Evolutionary conservation across 345 rosid species (phyloP).

Genomic region (Atalantia buxifolia): DNA sequence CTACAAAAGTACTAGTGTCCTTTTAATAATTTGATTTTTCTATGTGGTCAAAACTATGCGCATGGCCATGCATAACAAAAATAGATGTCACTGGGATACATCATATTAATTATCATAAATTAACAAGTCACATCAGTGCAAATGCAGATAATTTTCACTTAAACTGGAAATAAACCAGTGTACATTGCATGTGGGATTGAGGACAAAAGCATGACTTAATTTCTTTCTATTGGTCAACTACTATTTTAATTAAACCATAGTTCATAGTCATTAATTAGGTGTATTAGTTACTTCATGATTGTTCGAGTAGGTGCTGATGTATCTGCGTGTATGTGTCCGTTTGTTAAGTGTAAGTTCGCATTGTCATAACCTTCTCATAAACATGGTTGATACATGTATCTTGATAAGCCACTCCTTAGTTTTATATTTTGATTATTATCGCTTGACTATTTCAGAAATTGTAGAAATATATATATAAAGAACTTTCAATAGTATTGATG

Average conservation of each 20-base stretch:
- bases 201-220: background rate
- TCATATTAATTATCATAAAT: background rate
- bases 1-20: background rate
- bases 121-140: background rate
- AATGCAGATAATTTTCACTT: background rate
- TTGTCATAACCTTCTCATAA: background rate
- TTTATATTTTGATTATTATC: too few species aligned
- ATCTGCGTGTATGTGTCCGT: background rate
- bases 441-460: too few species aligned
- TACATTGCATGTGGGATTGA: slow-evolving; percentile 15
- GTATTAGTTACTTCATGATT: background rate
- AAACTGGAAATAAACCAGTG: background rate
- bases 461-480: too few species aligned
- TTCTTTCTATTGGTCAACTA: background rate
- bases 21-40: background rate
- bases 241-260: background rate
- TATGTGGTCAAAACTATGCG: background rate
- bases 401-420: too few species aligned
- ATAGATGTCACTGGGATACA: background rate
- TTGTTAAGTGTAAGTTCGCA: background rate
- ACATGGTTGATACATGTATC: background rate
- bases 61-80: background rate
- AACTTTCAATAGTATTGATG: too few species aligned
- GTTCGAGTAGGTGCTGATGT: background rate
- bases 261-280: background rate